Evolutionary conservation across 805 yeast species (phyloP), one percentile per base, ranked within the genome.

Genomic region (Ogataea philodendri): DNA sequence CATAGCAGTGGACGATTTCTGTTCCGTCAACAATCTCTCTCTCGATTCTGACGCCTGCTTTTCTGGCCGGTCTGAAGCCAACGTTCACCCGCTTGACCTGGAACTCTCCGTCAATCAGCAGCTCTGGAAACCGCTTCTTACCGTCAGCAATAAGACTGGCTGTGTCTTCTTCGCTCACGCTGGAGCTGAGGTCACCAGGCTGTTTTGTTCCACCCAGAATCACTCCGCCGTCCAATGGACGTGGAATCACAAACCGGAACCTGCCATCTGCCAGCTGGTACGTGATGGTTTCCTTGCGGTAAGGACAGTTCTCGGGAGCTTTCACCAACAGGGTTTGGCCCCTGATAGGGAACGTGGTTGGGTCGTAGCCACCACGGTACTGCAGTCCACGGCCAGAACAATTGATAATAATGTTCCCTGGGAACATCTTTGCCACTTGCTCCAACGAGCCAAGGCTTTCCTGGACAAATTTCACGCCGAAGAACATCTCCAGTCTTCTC

Each of bases 201-300:
- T 76, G 83, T 46, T 81, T 80, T 0, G 86, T 81, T 4, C 87
- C 87, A 5, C 88, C 87, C 5, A 81, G 52, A 24, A 81, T 77
- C 10, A 74, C 58, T 1, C 83, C 82, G 7, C 81, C 80, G 44
- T 72, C 55, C 1, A 72, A 62, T 1, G 81, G 81, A 50, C 87
- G 63, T 11, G 78, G 74, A 25, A 81, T 77, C 7, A 70, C 70
- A 58, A 80, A 81, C 0, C 83, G 75, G 49, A 54, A 51, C 7
- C 34, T 22, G 2, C 52, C 51, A 21, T 49, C 47, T 5, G 39
- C 30, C n/a, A 46, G 30, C 26, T 48, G 54, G 55, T 78, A 80
- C 0, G 84, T 77, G 1, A 78, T 58, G 0, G 86, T 80, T 34
- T 56, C 50, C 7, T 65, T 43, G 6, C 54, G 46, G 42, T 65